Evolutionary conservation across 202 grass and related monocot genomes (phyloP), one percentile per base, ranked within the genome.

Genomic region (Setaria viridis): DNA sequence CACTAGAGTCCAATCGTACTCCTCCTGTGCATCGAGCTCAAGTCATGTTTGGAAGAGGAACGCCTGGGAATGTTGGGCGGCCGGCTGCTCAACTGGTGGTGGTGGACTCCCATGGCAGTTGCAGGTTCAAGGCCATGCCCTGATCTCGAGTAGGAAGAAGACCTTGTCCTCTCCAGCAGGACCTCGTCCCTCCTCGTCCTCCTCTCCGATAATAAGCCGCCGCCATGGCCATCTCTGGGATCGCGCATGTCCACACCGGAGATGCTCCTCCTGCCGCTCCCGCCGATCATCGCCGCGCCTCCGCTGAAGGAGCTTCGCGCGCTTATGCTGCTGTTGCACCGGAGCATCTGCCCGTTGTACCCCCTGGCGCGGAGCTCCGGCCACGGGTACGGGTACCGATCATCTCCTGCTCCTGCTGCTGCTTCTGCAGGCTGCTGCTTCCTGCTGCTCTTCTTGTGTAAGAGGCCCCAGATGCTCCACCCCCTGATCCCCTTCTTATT

Each of bases 381-480:
- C 85, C 91, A 89, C 3, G 91, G 56, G 48, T 93, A 70, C 34
- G 89, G 49, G 48, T 93, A 70, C 49, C 39, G 5, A 41, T 41
- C 39, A 6, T 69, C 50, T 15, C 2, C 63, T 29, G 1, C 30
- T 53, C 0, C 35, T 58, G 0, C 35, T 32, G 15, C n/a, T 33
- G 9, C 9, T 29, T 20, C 79, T 35, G 17, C 60, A 11, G 74
- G 76, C 81, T 58, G 49, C 84, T 80, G 50, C 14, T 78, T 86
- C 72, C 80, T 92, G 60, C 35, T 51, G 71, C 80, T 89, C 47
- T 82, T 95, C 82, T 88, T 91, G 9, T 94, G 55, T 68, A 91
- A 88, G 39, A 99, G 83, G 9, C 93, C 91, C 91, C 91, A 99
- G 15, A 99, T 89, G 76, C 76, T 97, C 95, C 92, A 97, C 4